These are phyloP conservation scores for Phytopythium ostracodes DNA, from an alignment of 352 stramenopile genomes.

Conservation along the genomic window DNA sequence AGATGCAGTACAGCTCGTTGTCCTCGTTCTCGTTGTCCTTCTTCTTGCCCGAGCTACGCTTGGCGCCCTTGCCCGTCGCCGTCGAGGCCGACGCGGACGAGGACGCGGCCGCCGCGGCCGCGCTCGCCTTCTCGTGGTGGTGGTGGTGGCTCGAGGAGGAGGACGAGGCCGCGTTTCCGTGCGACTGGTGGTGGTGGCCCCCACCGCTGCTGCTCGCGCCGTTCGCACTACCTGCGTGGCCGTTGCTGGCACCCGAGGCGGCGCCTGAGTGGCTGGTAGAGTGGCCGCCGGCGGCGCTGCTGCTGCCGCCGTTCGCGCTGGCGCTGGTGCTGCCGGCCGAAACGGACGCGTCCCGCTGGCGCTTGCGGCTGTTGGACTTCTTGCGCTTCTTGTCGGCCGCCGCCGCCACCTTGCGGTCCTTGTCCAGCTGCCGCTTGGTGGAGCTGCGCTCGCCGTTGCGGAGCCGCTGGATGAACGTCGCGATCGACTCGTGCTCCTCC, in stretches of 20 bases:
- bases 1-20: conserved; percentile 89
- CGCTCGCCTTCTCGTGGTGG: neutral
- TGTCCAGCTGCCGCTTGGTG: conserved; percentile 47
- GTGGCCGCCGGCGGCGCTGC: neutral
- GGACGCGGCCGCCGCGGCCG: neutral
- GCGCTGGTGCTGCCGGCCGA: conserved; percentile 15
- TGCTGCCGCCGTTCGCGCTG: conserved; percentile 1
- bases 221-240: neutral
- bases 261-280: too few relatives aligned
- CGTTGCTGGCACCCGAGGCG: neutral
- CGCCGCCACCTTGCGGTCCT: conserved; percentile 45
- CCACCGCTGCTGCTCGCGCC: neutral
- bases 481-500: conserved; percentile 84
- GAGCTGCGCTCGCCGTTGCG: conserved; percentile 74
- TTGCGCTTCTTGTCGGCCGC: conserved; percentile 59
- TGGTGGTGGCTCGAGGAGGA: conserved; percentile 1
- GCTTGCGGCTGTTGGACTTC: conserved; percentile 74
- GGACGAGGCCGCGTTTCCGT: neutral
- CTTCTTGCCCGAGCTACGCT: conserved; percentile 33
- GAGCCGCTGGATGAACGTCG: conserved; percentile 79
- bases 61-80: conserved; percentile 12
- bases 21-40: conserved; percentile 71
- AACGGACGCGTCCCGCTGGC: conserved; percentile 49
- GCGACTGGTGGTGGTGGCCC: neutral
- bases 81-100: neutral